Percentiles rank a stretch among this genome's conserved stretches.
phyloP scores from a whole-genome alignment of 2,329 filamentous ascomycete genomes.

The Corniculantispora saksenae region DNA sequence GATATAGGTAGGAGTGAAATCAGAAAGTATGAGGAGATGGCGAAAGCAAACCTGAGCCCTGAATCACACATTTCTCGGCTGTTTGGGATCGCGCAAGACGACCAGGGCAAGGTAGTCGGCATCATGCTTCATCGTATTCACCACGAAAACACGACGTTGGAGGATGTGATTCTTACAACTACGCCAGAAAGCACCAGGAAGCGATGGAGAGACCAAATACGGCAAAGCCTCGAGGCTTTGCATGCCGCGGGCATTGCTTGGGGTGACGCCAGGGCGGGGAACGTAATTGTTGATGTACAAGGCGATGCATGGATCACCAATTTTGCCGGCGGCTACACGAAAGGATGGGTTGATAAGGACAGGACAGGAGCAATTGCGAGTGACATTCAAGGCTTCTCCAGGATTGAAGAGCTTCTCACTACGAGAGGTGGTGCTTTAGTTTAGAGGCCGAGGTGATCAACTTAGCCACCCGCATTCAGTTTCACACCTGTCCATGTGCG shows the following conservation, averaged over 20 bases:
- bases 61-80: background rate
- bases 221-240: background rate
- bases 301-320: conserved; percentile 29
- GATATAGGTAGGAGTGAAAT: too few relatives aligned
- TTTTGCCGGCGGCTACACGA: conserved; percentile 29
- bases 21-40: background rate
- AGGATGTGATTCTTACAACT: background rate
- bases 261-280: conserved; percentile 28
- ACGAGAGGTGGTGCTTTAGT: too few relatives aligned
- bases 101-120: background rate
- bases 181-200: background rate
- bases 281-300: conserved; percentile 26
- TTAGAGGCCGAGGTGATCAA: too few relatives aligned
- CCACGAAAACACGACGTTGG: background rate
- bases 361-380: conserved; percentile 22
- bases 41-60: background rate
- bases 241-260: conserved; percentile 17
- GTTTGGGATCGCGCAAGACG: background rate
- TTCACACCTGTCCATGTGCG: too few relatives aligned
- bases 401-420: too few relatives aligned
- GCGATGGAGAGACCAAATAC: background rate
- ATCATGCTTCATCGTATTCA: background rate
- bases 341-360: conserved; percentile 27
- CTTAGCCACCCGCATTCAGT: too few relatives aligned
- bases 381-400: too few relatives aligned